Conservation (phyloP, 2,329 filamentous ascomycete genomes). For the Calonectria fujianensis region DNA sequence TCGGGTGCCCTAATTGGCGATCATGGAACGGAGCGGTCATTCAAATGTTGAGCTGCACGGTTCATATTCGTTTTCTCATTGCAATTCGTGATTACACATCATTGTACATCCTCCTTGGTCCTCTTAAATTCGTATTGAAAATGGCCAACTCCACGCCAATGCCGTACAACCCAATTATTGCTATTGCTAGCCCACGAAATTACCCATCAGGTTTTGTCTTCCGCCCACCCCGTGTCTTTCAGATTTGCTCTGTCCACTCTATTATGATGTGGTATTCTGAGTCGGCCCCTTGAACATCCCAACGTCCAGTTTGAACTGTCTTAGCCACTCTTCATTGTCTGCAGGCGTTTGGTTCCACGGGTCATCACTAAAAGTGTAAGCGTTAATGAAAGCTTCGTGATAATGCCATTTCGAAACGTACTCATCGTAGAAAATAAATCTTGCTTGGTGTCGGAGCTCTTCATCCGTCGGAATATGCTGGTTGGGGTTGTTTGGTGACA, state of each 20-base stretch:
- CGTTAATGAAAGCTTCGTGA: neutral
- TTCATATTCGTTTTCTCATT: neutral
- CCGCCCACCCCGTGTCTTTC: too few relatives aligned
- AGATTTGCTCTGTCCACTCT: slow-evolving; percentile 17
- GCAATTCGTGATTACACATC: neutral
- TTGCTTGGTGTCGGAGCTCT: slow-evolving; percentile 41
- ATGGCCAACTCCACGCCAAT: neutral
- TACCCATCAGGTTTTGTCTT: neutral
- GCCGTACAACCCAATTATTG: neutral
- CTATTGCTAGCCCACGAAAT: neutral
- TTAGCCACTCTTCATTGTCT: slow-evolving; percentile 49
- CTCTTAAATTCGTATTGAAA: neutral
- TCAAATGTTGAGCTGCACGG: neutral
- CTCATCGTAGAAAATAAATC: slow-evolving; percentile 39
- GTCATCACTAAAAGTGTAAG: slow-evolving; percentile 11
- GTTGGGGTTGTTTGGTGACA: slow-evolving; percentile 44
- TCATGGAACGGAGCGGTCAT: neutral
- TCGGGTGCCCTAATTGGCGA: neutral
- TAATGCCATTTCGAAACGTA: neutral
- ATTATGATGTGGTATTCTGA: slow-evolving; percentile 8
- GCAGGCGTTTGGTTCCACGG: slow-evolving; percentile 50
- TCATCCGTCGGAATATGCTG: slow-evolving; percentile 42
- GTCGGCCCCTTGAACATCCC: slow-evolving; percentile 34
- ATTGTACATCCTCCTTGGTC: neutral
- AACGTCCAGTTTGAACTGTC: slow-evolving; percentile 49